Conservation (phyloP, 805 yeast genomes). For the Cyberlindnera sargentensis region DNA sequence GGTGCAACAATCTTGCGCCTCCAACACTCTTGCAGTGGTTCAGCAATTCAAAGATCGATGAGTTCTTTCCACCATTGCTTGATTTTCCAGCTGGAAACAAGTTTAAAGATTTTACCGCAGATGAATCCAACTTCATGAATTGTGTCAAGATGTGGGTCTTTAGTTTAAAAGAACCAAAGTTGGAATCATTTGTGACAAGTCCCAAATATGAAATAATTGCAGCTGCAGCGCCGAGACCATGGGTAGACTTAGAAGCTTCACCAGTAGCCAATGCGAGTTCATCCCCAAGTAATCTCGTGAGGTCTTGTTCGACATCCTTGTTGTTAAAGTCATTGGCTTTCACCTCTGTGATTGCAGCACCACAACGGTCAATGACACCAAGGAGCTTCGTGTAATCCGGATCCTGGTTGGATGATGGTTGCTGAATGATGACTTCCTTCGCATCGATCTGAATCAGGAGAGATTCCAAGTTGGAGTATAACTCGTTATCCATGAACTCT, state of each 20-base stretch:
- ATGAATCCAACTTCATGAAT: slow-evolving; percentile 84
- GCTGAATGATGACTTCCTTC: slow-evolving; percentile 69
- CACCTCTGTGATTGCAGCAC: slow-evolving; percentile 57
- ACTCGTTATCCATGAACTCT: slow-evolving; percentile 82
- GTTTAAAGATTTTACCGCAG: slow-evolving; percentile 84
- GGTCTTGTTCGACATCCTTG: slow-evolving; percentile 71
- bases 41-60: slow-evolving; percentile 73
- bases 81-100: slow-evolving; percentile 52
- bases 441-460: slow-evolving; percentile 83
- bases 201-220: slow-evolving; percentile 68
- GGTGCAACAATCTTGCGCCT: slow-evolving; percentile 83
- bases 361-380: slow-evolving; percentile 73
- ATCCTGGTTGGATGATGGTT: slow-evolving; percentile 29
- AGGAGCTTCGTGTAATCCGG: slow-evolving; percentile 57
- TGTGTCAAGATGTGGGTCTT: slow-evolving; percentile 66
- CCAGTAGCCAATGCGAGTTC: slow-evolving; percentile 48
- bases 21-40: slow-evolving; percentile 85
- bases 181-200: slow-evolving; percentile 48
- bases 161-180: slow-evolving; percentile 48
- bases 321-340: slow-evolving; percentile 50
- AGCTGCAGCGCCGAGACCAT: slow-evolving; percentile 56
- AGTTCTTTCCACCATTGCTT: slow-evolving; percentile 26
- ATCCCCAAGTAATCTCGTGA: slow-evolving; percentile 59
- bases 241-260: slow-evolving; percentile 40
- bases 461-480: slow-evolving; percentile 81